Base-by-base conservation (phyloP, 805 yeast species). In the Kazachstania taianensis region DNA sequence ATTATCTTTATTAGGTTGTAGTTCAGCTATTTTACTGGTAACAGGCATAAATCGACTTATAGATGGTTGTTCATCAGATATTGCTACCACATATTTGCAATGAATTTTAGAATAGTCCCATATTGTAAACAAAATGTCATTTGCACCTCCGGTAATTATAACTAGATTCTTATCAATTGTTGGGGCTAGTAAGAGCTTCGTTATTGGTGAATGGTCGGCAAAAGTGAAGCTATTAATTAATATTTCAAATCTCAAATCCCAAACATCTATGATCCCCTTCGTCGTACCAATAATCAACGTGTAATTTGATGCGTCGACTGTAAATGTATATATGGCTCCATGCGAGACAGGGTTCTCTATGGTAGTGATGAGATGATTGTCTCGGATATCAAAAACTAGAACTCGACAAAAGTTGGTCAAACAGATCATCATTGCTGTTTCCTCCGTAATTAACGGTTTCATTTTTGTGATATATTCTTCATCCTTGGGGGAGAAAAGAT, bases 241-340 rank as follows among this genome's bases (percentile, higher is more conserved):
- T 0, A 80, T 40, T 24, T 66, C 66, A 53, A 85, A 83, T 36
- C 94, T 63, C 24, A 82, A 44, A 54, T 86, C 96, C 94, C 95
- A 86, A 12, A 89, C 57, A 43, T 75, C 77, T 20, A 92, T 52
- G 1, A 78, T 61, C 1, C 96, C 96, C 27, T 69, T 70, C 0
- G 72, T 61, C 0, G 96, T 83, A 0, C 96, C 96, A 2, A 80
- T 52, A 7, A 83, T 53, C 1, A 83, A 52, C 84, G 95, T 84
- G 5, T 70, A 61, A 18, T 63, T 58, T 12, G 65, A 59, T 0
- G 60, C 55, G 36, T 78, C 81, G 16, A 81, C 57, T 1, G 73
- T 66, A 48, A 85, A 72, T 13, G 78, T 59, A 0, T 76, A 69
- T 0, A 79, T 70, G 2, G 72, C 59, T 0, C 97, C 98, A 59